Evolutionary conservation across 176 grass and related monocot genomes (phyloP).

Genomic region (Carex littledalei): DNA sequence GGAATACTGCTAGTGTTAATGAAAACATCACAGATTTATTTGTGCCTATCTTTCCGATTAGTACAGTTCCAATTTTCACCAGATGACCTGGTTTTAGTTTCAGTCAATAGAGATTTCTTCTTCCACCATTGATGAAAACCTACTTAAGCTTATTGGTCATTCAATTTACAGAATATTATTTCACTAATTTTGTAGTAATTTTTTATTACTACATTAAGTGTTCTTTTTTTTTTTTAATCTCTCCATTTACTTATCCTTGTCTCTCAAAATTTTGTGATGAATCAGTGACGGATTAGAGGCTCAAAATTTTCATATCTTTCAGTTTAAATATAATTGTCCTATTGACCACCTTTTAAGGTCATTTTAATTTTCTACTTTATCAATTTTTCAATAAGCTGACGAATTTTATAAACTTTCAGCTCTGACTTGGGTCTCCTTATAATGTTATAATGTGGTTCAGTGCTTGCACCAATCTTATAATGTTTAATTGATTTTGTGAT

Average conservation of each 20-base stretch:
- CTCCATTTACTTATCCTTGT: not conserved
- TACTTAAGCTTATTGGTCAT: not conserved
- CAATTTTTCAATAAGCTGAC: slow-evolving; percentile 4
- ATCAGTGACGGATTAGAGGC: not conserved
- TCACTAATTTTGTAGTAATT: not conserved
- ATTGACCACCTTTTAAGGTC: not conserved
- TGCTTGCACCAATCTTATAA: not conserved
- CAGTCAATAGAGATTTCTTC: not conserved
- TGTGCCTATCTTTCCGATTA: not conserved
- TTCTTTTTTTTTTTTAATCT: not conserved
- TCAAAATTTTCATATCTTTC: not conserved
- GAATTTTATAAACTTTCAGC: slow-evolving; percentile 36
- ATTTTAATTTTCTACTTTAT: no score
- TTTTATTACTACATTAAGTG: no score
- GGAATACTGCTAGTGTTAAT: not conserved
- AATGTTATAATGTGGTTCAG: no score
- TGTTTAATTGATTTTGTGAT: no score
- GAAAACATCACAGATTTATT: not conserved
- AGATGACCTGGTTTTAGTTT: not conserved
- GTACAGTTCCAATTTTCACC: not conserved
- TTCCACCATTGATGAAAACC: not conserved
- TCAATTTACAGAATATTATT: not conserved
- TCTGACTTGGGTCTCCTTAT: slow-evolving; percentile 80
- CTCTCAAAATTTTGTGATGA: not conserved
- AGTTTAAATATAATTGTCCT: not conserved